A percentile compares a stretch with the other conserved stretches of the same genome.
phyloP scores from a whole-genome alignment of 176 grass and related monocot genomes.

The Ananas comosus region DNA sequence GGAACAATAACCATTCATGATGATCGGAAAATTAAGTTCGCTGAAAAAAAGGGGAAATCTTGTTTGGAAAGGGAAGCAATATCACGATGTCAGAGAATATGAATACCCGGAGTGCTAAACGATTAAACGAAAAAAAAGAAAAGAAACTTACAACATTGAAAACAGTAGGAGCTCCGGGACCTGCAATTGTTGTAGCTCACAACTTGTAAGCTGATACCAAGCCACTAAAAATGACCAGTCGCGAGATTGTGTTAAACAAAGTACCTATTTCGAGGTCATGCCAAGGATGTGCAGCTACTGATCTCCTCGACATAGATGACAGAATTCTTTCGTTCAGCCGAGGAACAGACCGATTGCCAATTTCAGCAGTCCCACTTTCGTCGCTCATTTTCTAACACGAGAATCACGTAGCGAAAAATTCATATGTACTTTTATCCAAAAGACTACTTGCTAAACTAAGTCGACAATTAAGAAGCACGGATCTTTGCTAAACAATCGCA shows the following conservation, averaged over 20 bases:
- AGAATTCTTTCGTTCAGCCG: conserved; percentile 33
- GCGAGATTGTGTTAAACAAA: too few relatives aligned
- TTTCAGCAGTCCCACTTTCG: conserved; percentile 18
- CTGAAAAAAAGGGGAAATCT: too few relatives aligned
- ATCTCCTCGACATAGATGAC: conserved; percentile 23
- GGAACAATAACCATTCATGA: too few relatives aligned
- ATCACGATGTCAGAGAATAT: too few relatives aligned
- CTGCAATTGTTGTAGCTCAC: not conserved
- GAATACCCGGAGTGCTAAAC: not conserved
- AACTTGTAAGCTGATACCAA: not conserved
- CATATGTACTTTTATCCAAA: too few relatives aligned
- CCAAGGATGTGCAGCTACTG: conserved; percentile 31
- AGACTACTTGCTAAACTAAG: too few relatives aligned
- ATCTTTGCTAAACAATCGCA: too few relatives aligned
- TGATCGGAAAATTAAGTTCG: too few relatives aligned
- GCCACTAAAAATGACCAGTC: too few relatives aligned
- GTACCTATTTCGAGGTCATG: conserved; percentile 36
- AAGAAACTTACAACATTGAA: conserved; percentile 38
- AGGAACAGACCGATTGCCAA: conserved; percentile 11
- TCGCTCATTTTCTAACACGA: not conserved
- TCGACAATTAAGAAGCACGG: too few relatives aligned
- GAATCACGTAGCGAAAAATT: not conserved
- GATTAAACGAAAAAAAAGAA: not conserved
- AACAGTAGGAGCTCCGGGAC: conserved; percentile 33
- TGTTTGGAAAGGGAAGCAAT: too few relatives aligned